Evolutionary conservation across 1,284 basidiomycete species (phyloP).

Genomic region (Coniophora puteana): DNA sequence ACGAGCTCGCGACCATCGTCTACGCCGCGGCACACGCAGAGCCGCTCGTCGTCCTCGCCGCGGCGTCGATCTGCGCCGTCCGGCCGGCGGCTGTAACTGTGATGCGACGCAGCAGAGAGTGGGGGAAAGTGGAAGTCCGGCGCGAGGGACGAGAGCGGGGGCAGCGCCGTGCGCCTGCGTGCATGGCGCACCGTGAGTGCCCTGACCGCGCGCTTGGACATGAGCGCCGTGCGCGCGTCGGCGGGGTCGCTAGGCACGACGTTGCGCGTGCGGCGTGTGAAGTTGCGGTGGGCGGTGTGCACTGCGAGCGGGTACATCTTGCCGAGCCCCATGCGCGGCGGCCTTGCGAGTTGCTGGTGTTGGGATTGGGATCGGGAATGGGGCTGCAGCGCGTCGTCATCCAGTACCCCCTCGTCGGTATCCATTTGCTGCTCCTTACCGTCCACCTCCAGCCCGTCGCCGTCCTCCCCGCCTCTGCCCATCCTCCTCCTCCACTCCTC

Average conservation of each 20-base stretch:
- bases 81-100: too few relatives aligned
- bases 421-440: neutral
- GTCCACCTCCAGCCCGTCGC: neutral
- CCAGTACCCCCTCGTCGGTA: neutral
- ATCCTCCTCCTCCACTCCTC: too few relatives aligned
- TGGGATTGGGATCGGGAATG: too few relatives aligned
- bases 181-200: slow-evolving; percentile 47
- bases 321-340: slow-evolving; percentile 41
- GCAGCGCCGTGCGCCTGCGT: slow-evolving; percentile 32
- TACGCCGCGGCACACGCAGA: slow-evolving; percentile 63
- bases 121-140: too few relatives aligned
- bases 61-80: too few relatives aligned
- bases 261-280: slow-evolving; percentile 13
- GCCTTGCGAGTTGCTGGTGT: slow-evolving; percentile 3
- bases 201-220: slow-evolving; percentile 65
- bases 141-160: too few relatives aligned
- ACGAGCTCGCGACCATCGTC: slow-evolving; percentile 70
- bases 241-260: slow-evolving; percentile 62
- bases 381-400: too few relatives aligned
- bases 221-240: slow-evolving; percentile 66
- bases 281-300: slow-evolving; percentile 32
- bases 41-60: slow-evolving; percentile 34
- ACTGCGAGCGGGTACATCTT: slow-evolving; percentile 57
- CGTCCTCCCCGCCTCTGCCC: too few relatives aligned
- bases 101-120: too few relatives aligned